Evolutionary conservation across 345 rosid genomes (phyloP), one percentile per base, ranked within the genome.

Genomic region (Salix viminalis): DNA sequence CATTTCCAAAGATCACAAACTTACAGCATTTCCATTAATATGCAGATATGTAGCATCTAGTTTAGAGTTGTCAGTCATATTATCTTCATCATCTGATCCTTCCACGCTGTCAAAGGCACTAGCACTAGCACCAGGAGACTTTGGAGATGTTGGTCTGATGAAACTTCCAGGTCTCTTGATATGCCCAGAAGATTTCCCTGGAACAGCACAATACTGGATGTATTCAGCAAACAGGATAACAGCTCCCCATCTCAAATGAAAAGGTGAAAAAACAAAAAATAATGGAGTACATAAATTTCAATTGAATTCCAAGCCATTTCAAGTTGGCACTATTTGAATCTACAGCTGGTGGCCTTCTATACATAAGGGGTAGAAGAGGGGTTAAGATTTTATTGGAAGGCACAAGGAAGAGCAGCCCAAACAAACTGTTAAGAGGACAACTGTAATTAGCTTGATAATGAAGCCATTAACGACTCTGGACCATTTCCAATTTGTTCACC

Each of bases 61-160:
- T 85, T 85, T 89, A 65, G 89, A 70, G 79, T 64, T 84, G 66
- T 91, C 92, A 21, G 88, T 88, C 88, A 91, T 69, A 77, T 84
- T 86, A 82, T 93, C 97, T 81, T 94, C 99, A 75, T 92, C 99
- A 84, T 96, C 99, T 1, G 98, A 94, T 67, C 90, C 99, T 83
- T 86, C 99, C 72, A 90, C 70, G 73, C 95, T 93, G 87, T 92
- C 98, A 80, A 94, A 91, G 65, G 97, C 97, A 87, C 99, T 92
- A 54, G 90, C 97, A 87, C 97, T 90, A 39, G 94, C 93, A 83
- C 82, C 95, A 68, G 99, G 99, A 32, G 99, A 96, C 84, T 92
- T 94, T 0, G 99, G 99, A 73, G 98, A 90, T 60, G 90, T 89
- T 77, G 96, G 91, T 81, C 94, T 88, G 26, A 88, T 86, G 77